These are phyloP conservation scores for Malus fusca DNA, from an alignment of 306 rosid species.

Conservation along the genomic window DNA sequence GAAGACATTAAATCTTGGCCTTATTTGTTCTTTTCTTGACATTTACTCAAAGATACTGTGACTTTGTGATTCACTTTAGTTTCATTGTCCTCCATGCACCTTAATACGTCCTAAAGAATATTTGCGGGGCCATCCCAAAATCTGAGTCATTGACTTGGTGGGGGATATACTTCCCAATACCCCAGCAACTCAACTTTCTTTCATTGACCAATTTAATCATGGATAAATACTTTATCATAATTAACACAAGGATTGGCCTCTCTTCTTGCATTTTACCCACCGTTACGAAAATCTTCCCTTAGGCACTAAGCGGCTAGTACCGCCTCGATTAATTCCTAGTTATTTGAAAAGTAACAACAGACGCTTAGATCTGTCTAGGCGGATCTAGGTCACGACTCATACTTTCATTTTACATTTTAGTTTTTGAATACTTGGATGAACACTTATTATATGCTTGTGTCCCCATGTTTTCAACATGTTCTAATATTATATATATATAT, in stretches of 20 bases:
- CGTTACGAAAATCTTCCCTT: no score
- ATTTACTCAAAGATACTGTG: slow-evolving; percentile 28
- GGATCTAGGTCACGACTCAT: no score
- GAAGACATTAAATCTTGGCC: neutral
- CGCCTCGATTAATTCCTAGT: no score
- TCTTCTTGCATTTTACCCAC: neutral
- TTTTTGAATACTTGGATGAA: no score
- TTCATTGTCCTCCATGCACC: neutral
- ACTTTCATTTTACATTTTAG: no score
- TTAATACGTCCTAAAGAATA: neutral
- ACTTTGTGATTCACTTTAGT: slow-evolving; percentile 13
- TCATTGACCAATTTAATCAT: neutral
- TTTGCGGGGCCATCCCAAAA: neutral
- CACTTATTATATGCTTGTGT: no score
- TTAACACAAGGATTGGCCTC: neutral
- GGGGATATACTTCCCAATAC: neutral
- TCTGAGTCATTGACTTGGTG: slow-evolving; percentile 2
- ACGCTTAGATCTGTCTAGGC: no score
- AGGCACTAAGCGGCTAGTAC: no score
- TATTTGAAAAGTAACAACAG: no score
- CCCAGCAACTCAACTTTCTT: neutral
- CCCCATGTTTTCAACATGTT: no score
- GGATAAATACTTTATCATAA: neutral
- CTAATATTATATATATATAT: no score
- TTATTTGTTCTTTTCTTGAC: slow-evolving; percentile 39